Conservation (phyloP, 371 early-diverging fungal genomes). For the Syncephalis plumigaleata region DNA sequence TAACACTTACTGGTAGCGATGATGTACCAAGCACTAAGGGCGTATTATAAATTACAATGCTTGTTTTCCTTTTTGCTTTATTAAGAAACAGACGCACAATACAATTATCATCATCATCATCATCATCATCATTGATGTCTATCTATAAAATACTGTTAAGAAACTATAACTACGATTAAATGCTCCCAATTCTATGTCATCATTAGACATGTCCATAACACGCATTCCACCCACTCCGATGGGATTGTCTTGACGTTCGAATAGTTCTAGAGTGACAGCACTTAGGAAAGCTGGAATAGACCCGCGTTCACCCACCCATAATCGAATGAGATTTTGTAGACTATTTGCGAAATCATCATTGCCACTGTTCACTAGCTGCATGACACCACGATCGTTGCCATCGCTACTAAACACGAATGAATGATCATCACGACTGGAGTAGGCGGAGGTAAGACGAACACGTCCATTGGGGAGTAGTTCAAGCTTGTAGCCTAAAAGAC, state of each 20-base stretch:
- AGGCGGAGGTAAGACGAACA: slow-evolving; percentile 48
- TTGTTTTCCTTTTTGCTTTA: too few species aligned
- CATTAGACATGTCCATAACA: neutral
- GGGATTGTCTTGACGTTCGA: slow-evolving; percentile 12
- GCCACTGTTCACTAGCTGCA: slow-evolving; percentile 41
- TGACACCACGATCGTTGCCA: slow-evolving; percentile 29
- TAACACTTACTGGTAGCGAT: slow-evolving; percentile 56
- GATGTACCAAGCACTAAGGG: slow-evolving; percentile 92
- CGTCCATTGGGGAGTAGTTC: slow-evolving; percentile 45
- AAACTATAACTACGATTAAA: too few species aligned
- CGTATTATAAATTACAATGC: slow-evolving; percentile 39
- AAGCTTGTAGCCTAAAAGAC: slow-evolving; percentile 55
- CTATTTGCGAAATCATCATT: slow-evolving; percentile 31
- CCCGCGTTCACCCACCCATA: slow-evolving; percentile 39
- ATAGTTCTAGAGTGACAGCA: slow-evolving; percentile 41
- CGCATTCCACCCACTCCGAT: too few species aligned
- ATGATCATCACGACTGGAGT: slow-evolving; percentile 26
- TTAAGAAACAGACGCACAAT: too few species aligned
- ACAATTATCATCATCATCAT: too few species aligned
- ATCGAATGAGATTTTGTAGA: slow-evolving; percentile 28
- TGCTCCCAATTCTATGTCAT: neutral
- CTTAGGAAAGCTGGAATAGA: slow-evolving; percentile 68
- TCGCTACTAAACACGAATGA: slow-evolving; percentile 44
- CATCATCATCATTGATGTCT: too few species aligned
- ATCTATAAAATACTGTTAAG: too few species aligned